Base-by-base conservation (phyloP, 768 basidiomycete genomes). In the Auricularia sp. region DNA sequence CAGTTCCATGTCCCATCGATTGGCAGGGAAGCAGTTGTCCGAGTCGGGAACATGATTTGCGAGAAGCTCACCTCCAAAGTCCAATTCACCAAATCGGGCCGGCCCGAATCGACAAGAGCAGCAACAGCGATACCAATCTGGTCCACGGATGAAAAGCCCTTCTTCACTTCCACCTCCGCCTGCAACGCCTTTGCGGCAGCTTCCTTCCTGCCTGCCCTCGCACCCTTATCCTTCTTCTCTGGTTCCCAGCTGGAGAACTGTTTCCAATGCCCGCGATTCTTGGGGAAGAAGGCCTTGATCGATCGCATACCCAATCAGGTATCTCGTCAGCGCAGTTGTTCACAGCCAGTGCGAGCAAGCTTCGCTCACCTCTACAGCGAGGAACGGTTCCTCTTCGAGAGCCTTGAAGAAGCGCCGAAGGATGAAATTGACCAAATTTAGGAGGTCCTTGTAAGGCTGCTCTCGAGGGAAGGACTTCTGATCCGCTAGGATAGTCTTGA, bases 371-470 rank as follows among this genome's bases (percentile, higher is more conserved):
- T 98, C 93, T 66, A 98, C 82, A 65, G 92, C 83, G 60, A 98
- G 79, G 77, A 98, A 90, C 0, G 91, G 81, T 66, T 97, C 88
- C 67, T 91, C 86, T 62, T 84, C 82, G 61, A 93, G 80, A 6
- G 87, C 84, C 74, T 97, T 98, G 85, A 99, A 98, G 80, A 98
- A 98, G 72, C 88, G 86, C 34, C 91, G 85, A 65, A 98, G 80
- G 66, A 98, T 80, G 76, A 83, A 99, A 70, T 86, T 90, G 77
- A 98, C 86, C 42, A 98, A 77, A 63, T 83, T 81, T 63, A 91
- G 73, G 59, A 98, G 84, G 75, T 98, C 97, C 69, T 88, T 89
- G 78, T 84, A 81, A 1, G 91, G 80, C 67, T 86, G 86, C 60
- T 90, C 87, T 62, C 84, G 85, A 64, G 94, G 92, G 64, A 93